Evolutionary conservation across 495 filamentous ascomycete species (phyloP).

Genomic region (Astrothelium subdiscretum): DNA sequence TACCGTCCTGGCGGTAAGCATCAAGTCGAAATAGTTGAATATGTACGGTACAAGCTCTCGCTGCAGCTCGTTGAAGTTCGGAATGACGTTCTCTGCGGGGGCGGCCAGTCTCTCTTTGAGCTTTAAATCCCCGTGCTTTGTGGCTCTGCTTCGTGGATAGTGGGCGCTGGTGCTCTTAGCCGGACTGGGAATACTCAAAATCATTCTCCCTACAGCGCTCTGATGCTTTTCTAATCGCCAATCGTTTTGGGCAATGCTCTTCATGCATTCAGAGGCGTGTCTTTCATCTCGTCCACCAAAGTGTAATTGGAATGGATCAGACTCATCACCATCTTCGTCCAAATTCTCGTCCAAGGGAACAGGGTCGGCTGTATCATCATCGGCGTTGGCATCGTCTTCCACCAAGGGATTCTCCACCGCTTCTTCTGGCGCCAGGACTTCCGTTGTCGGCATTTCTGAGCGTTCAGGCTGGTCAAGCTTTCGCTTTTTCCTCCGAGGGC

Average conservation of each 20-base stretch:
- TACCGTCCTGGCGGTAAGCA: slow-evolving; percentile 60
- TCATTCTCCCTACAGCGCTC: neutral
- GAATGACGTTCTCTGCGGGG: slow-evolving; percentile 18
- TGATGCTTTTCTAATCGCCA: slow-evolving; percentile 43
- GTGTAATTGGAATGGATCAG: slow-evolving; percentile 71
- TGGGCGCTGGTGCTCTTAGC: neutral
- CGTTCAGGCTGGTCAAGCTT: slow-evolving; percentile 41
- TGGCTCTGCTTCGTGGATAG: slow-evolving; percentile 1
- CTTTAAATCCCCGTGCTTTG: slow-evolving; percentile 36
- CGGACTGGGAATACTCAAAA: slow-evolving; percentile 2
- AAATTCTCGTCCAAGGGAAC: slow-evolving; percentile 35
- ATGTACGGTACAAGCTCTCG: slow-evolving; percentile 43
- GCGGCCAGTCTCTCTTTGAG: slow-evolving; percentile 47
- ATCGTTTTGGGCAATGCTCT: slow-evolving; percentile 40
- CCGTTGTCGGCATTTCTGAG: slow-evolving; percentile 9
- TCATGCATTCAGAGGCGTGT: slow-evolving; percentile 40
- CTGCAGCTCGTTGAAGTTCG: slow-evolving; percentile 40
- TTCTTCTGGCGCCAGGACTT: slow-evolving; percentile 28
- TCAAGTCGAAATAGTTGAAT: slow-evolving; percentile 70
- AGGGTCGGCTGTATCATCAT: slow-evolving; percentile 37
- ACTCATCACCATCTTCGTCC: slow-evolving; percentile 40
- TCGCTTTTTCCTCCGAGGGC: slow-evolving; percentile 52
- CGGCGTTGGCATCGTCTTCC: slow-evolving; percentile 23
- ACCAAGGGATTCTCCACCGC: slow-evolving; percentile 20
- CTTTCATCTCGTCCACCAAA: slow-evolving; percentile 54